Evolutionary conservation across 345 rosid genomes (phyloP), one percentile per base, ranked within the genome.

Genomic region (Ceriops decandra): DNA sequence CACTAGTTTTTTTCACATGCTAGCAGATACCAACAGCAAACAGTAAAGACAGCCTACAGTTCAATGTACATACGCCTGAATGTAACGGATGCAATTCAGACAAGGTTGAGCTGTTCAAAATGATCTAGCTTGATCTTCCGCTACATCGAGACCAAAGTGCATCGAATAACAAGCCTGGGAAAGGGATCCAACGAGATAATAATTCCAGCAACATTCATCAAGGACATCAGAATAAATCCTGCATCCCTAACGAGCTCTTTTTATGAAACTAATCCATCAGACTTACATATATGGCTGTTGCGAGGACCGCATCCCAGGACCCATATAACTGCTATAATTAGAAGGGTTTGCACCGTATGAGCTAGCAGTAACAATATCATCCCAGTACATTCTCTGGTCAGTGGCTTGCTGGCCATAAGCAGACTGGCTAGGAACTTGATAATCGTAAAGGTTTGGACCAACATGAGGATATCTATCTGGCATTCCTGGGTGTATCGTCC

Each of bases 301-400:
- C 7, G 85, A 62, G 2, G 86, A 32, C 36, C 73, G 85, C 72
- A 72, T 69, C 51, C 77, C 82, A 32, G 66, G 64, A 47, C 73
- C 75, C 36, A 68, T 58, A 33, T 80, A 74, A 59, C 66, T 54
- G 11, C 78, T 64, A 30, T 81, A 83, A 49, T 52, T 80, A 13
- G 82, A 54, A 28, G 74, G 64, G 15, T 79, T 63, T 26, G 82
- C 69, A 71, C 68, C 70, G 52, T 76, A 74, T 0, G 81, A 54
- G 30, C 74, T 36, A 32, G 77, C 56, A 35, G 76, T 17, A 69
- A 66, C 52, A 46, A 76, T 69, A 24, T 75, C 77, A 2, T 75
- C 83, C 46, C 78, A 76, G 68, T 76, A 82, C 38, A 71, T 38
- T 80, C 83, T 75, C 63, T 76, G 87, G 72, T 83, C 81, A 27